Evolutionary conservation across 495 filamentous ascomycete genomes (phyloP), one percentile per base, ranked within the genome.

Genomic region (Saxophila tyrrhenica): DNA sequence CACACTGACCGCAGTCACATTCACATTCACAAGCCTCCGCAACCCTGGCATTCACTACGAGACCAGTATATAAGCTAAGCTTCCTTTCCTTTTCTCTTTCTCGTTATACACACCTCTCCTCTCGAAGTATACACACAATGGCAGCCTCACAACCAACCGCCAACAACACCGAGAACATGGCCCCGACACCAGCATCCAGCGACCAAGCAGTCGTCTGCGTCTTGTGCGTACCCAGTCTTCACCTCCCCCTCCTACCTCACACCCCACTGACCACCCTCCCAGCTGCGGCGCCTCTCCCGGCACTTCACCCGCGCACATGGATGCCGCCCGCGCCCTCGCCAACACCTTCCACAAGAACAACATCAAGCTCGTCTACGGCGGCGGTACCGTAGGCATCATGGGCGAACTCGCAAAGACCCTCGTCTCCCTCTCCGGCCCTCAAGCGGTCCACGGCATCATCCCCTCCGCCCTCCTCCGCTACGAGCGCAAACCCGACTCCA

Each of bases 331-430:
- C 25, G 70, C 77, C n/a, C 82, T 98, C 8, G 92, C 85, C 39
- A 70, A 75, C 22, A 73, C 75, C 57, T 81, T 98, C 71, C 79
- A 86, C 68, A 71, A 77, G 53, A 73, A 87, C 62, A 81, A 83
- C 60, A 85, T 94, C 59, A 72, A 74, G 1, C 81, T 98, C 25
- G 86, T 97, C 51, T 98, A 95, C 69, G 92, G 92, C 63, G 92
- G 94, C 55, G 92, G 92, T 62, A 95, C 94, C 17, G 80, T 85
- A 7, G 92, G 92, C 8, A 75, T 98, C 21, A 98, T 98, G 92
- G 92, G 92, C 59, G 88, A 94, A 59, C 63, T 98, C 0, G 87
- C 92, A 25, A 79, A 80, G 43, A 90, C 89, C 0, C 81, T 97
- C n/a, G 87, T 94, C 62, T 74, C 80, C 0, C 82, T 96, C 39